Conservation (phyloP, 139 green algal genomes). For the Tetradesmus obliquus region DNA sequence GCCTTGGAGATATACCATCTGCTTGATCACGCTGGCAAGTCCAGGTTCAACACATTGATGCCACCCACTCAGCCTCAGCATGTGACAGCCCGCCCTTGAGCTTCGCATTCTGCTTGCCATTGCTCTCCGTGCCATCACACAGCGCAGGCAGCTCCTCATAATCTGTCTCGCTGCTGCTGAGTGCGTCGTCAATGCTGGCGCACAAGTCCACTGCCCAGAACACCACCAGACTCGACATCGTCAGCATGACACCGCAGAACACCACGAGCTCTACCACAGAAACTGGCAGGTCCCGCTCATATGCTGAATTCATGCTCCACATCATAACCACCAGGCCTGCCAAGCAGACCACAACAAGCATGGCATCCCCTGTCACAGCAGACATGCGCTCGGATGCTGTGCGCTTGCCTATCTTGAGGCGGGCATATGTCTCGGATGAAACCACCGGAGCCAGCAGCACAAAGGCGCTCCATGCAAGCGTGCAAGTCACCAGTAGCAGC, state of each 20-base stretch:
- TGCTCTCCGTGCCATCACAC: neutral
- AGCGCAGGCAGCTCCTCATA: neutral
- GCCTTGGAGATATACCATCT: no score
- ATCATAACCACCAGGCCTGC: neutral
- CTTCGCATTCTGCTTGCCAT: neutral
- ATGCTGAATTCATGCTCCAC: neutral
- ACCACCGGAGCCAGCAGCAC: neutral
- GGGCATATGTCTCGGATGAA: neutral
- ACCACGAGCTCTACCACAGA: neutral
- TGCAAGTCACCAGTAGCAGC: neutral
- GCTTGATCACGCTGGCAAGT: no score
- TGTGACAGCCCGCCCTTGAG: neutral
- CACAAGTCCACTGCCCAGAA: neutral
- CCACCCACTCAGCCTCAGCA: neutral
- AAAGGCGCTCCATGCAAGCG: neutral
- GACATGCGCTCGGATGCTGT: neutral
- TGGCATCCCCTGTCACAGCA: neutral
- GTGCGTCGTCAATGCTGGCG: neutral
- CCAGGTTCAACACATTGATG: no score
- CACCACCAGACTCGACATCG: neutral
- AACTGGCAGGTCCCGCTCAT: neutral
- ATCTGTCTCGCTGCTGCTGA: neutral
- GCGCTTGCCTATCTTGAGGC: neutral
- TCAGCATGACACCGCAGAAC: neutral
- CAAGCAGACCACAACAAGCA: neutral